A percentile compares a stretch with the other conserved stretches of the same genome.
Conservation (phyloP, 495 filamentous ascomycete genomes). For the Astrothelium subdiscretum region DNA sequence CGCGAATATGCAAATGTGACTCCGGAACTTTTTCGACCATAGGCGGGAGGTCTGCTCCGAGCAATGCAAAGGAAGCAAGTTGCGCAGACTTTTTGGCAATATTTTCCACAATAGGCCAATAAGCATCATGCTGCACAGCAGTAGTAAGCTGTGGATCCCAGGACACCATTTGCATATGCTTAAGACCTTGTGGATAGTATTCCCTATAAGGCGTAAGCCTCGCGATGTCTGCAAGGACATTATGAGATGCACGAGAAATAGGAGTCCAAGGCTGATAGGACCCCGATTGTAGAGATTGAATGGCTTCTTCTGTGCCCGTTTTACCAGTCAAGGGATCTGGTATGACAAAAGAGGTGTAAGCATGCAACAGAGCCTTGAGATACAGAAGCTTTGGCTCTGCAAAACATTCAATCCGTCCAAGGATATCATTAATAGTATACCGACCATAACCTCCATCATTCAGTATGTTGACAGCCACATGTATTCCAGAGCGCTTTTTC, state of each 20-base stretch:
- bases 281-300: conserved; percentile 15
- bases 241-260: neutral
- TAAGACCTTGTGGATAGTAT: conserved; percentile 21
- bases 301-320: conserved; percentile 23
- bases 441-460: conserved; percentile 24
- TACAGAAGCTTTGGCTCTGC: conserved; percentile 22
- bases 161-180: conserved; percentile 17
- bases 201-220: conserved; percentile 14
- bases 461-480: conserved; percentile 21
- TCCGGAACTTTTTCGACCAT: neutral
- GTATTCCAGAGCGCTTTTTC: conserved; percentile 14
- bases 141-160: conserved; percentile 30
- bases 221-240: conserved; percentile 11
- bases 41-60: neutral
- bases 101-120: conserved; percentile 25
- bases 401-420: conserved; percentile 23
- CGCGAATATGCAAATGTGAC: neutral
- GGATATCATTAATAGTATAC: conserved; percentile 21
- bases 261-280: conserved; percentile 18
- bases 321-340: conserved; percentile 24
- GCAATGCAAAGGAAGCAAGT: conserved; percentile 22
- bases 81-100: conserved; percentile 34
- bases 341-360: conserved; percentile 21
- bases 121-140: conserved; percentile 45
- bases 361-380: conserved; percentile 21